Base-by-base conservation (phyloP, 164 flowering plant species). In the Dillenia suffruticosa region DNA sequence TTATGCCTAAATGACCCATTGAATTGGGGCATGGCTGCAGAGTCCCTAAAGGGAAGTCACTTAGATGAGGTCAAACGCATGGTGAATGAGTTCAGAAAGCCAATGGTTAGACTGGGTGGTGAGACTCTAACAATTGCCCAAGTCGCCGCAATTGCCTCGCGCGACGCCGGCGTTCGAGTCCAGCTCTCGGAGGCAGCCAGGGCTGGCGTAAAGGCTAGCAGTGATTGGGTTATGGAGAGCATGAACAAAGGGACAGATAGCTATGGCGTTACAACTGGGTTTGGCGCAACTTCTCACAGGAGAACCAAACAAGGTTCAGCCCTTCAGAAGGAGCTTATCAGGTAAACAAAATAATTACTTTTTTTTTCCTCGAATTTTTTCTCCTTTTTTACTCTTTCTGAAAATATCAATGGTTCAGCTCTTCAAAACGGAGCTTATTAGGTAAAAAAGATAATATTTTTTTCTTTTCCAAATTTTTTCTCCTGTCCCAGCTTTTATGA, bases 221-320 rank as follows among this genome's bases (percentile, higher is more conserved):
- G 84, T 19, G 82, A 82, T 13, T 84, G 89, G 86, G 86, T 84
- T 3, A 77, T 82, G 83, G 89, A 82, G 10, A 77, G 83, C 67
- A 71, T 82, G 84, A 74, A 63, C 56, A 80, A 80, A 19, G 89
- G 89, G 14, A 80, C 81, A 0, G 86, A 84, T 56, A 82, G 83
- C 26, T 84, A 84, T 62, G 86, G 89, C 0, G 81, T 82, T 54
- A 84, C 89, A 9, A 84, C 89, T 44, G 89, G 89, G 2, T 84
- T 84, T 64, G 89, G 89, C 51, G 86, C 89, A 0, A 84, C 86
- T 26, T 84, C 89, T 0, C 89, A 84, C 49, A 57, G 89, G 61
- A 66, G 89, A 47, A 84, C 89, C 61, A 82, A 80, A 45, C 70
- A 84, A 49, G 86, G 89, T 2, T 79, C 68, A 16, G 89, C 84